Base-by-base conservation (phyloP, 192 early-diverging fungal genomes). In the Spizellomyces sp. region DNA sequence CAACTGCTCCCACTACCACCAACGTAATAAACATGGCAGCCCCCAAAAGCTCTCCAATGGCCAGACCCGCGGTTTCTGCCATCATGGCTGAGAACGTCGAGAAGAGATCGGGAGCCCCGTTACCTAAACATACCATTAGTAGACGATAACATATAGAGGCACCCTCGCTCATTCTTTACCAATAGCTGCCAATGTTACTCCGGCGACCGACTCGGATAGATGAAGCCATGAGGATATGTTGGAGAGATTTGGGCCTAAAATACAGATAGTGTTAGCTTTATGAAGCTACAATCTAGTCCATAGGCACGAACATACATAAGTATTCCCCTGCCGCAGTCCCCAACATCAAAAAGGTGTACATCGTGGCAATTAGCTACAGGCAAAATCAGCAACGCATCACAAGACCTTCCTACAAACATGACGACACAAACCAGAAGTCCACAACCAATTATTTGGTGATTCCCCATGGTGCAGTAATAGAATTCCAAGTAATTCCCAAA, bases 21-120 rank as follows among this genome's bases (percentile, higher is more conserved):
- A 94, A 81, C 5, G 88, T 84, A 58, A 96, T 91, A 76, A 96
- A 98, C 45, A 89, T 82, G 0, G 90, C 89, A 22, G 91, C 91
- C 59, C 95, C 96, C 22, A 96, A 84, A n/a, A 98, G 86, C 75
- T 97, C 94, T 17, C 96, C 95, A 14, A 98, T 79, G 5, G 95
- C 95, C 48, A 96, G 70, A 0, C 89, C 90, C 57, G 46, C 67
- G 55, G 45, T 52, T 58, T 59, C 65, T 10, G 54, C 41, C 15
- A 75, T 54, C 36, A 75, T 69, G 21, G 84, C 93, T 47, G 81
- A 78, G 66, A 92, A 96, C 0, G 95, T 96, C 50, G 93, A 89
- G 66, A 96, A 93, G 27, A 98, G 73, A 72, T 98, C 96, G 0
- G 94, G 94, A 5, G 92, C 91, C 19, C 94, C 96, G 77, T 98